These are phyloP conservation scores for Clonostachys byssicola DNA, from an alignment of 2,329 filamentous ascomycete species.

Conservation along the genomic window DNA sequence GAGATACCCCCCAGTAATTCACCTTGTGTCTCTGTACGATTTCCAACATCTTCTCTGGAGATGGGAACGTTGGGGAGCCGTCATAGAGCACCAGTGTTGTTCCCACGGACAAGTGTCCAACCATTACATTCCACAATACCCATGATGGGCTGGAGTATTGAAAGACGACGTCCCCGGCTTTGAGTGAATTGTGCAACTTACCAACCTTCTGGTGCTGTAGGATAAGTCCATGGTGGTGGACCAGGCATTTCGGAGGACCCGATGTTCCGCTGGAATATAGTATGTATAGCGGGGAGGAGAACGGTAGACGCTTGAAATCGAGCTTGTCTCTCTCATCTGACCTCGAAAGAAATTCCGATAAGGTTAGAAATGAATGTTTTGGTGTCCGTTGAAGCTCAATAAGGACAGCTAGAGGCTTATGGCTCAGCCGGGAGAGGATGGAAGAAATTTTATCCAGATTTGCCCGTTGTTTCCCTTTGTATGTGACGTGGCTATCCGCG, in stretches of 20 bases:
- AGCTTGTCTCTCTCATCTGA: not conserved
- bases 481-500: not conserved
- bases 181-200: not conserved
- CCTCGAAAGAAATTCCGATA: not conserved
- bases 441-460: not conserved
- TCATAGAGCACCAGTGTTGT: constrained; percentile 8
- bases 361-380: not conserved
- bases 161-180: not conserved
- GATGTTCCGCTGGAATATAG: constrained; percentile 1
- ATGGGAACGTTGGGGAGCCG: constrained; percentile 8
- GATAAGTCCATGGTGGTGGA: constrained; percentile 1
- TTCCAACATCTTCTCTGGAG: constrained; percentile 2
- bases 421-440: not conserved
- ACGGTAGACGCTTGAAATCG: not conserved
- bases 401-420: not conserved
- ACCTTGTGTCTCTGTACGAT: constrained; percentile 4
- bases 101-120: not conserved
- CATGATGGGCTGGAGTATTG: constrained; percentile 1
- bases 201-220: not conserved
- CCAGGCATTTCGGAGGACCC: not conserved
- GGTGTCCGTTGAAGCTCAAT: not conserved
- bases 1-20: not conserved
- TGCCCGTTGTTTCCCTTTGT: not conserved
- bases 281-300: not conserved
- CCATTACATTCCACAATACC: constrained; percentile 1